Evolutionary conservation across 306 rosid species (phyloP), one percentile per base, ranked within the genome.

Genomic region (Dalbergia oliveri): DNA sequence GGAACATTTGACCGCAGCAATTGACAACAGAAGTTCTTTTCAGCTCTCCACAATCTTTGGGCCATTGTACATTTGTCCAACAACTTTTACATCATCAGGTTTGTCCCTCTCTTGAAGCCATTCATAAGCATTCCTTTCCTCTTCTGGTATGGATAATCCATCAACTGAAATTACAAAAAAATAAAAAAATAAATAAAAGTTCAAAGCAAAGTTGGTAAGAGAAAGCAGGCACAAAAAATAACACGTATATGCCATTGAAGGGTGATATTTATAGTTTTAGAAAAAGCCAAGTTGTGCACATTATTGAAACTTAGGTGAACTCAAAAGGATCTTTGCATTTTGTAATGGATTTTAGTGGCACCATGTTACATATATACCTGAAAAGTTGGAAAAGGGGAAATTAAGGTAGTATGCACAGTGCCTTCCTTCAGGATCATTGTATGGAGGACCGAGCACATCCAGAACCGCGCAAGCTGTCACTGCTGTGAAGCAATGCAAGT

Each of bases 371-470:
- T 21, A 21, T 21, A 21, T 89, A 94, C 97, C 97, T 85, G 90
- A 54, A 45, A 89, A 85, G 23, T 75, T 74, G 72, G 93, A 72
- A 69, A 91, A 79, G 0, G 97, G 97, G 59, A 58, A 80, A 23
- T 88, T 88, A 1, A 50, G 86, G 81, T 88, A 94, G 85, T 94
- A 94, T 4, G 90, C 70, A 84, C 99, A 94, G 51, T 91, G 94
- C 13, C 99, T 87, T n/a, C 94, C 99, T 13, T 91, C 86, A 5
- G 90, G 89, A 84, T 94, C 94, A n/a, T 85, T 85, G 82, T 94
- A 94, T 0, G 99, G 99, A 9, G 99, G 99, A 19, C 99, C 99
- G 12, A 92, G 95, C 75, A 94, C 99, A 70, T 94, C 99, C 0
- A 94, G 84, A 82, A 94, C 90, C 0, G 97, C 99, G 45, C 99